Percentiles rank a stretch among this genome's conserved stretches.
These are phyloP conservation scores for Boletus reticuloceps DNA, from an alignment of 768 basidiomycete genomes.

Conservation along the genomic window DNA sequence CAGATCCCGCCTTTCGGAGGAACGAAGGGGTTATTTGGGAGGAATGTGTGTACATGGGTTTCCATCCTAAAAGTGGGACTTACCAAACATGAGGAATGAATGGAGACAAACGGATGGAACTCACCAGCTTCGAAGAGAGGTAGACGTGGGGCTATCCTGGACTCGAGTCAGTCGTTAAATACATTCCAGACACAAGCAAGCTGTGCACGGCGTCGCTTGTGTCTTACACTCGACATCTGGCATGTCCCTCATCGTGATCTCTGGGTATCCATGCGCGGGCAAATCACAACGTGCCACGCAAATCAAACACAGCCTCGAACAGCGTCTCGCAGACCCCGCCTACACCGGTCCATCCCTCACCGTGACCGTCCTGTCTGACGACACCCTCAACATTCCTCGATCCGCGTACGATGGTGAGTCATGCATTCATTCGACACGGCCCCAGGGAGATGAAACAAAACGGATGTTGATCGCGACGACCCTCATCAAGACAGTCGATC, in stretches of 20 bases:
- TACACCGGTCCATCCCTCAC: slow-evolving; percentile 54
- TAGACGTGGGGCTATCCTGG: too few relatives aligned
- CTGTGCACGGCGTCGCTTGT: too few relatives aligned
- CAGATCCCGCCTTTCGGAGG: background rate
- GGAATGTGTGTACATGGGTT: background rate
- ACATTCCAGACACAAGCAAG: too few relatives aligned
- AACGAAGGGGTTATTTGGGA: background rate
- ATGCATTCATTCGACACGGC: background rate
- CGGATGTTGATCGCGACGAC: too few relatives aligned
- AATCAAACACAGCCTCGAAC: slow-evolving; percentile 56
- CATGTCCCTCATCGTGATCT: slow-evolving; percentile 83
- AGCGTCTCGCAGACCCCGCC: slow-evolving; percentile 42
- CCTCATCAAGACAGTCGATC: slow-evolving; percentile 51
- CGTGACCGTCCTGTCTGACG: slow-evolving; percentile 66
- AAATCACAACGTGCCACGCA: slow-evolving; percentile 75
- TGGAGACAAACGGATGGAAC: too few relatives aligned
- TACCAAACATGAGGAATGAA: too few relatives aligned
- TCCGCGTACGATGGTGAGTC: slow-evolving; percentile 70
- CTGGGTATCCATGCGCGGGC: slow-evolving; percentile 86
- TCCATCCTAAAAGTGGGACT: too few relatives aligned
- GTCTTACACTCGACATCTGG: too few relatives aligned
- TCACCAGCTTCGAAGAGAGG: too few relatives aligned
- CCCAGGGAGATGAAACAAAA: too few relatives aligned
- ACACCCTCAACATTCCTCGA: slow-evolving; percentile 60
- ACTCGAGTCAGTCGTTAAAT: too few relatives aligned